These are phyloP conservation scores for Hemerocallis citrina DNA, from an alignment of 106 monocot species.

Conservation along the genomic window DNA sequence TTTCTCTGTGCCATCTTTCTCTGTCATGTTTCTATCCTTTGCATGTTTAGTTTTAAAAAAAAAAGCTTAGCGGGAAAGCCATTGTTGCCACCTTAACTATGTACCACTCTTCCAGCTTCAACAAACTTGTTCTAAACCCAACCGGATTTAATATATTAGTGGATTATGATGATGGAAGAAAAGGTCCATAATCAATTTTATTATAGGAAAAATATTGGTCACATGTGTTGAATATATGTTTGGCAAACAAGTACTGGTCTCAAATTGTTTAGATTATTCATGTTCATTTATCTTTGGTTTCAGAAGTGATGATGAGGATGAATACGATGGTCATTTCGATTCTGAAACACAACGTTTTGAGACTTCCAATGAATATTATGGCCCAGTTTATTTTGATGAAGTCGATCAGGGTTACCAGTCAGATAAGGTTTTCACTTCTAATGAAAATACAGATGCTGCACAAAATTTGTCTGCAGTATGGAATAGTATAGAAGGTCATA, in stretches of 20 bases:
- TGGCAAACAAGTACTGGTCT: too few species aligned
- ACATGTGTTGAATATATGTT: too few species aligned
- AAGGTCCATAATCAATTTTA: too few species aligned
- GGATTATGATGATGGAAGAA: too few species aligned
- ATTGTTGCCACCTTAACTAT: too few species aligned
- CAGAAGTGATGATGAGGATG: conserved; percentile 78
- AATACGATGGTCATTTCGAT: conserved; percentile 46
- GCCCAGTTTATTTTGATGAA: conserved; percentile 35
- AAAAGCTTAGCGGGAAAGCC: too few species aligned
- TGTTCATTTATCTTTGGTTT: conserved; percentile 18
- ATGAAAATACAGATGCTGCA: conserved; percentile 26
- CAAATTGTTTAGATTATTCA: conserved; percentile 1
- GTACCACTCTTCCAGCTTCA: too few species aligned
- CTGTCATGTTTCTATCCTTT: not conserved
- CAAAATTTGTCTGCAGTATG: conserved; percentile 13
- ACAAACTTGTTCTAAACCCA: too few species aligned
- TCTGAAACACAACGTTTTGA: conserved; percentile 31
- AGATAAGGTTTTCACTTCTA: conserved; percentile 24
- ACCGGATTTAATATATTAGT: too few species aligned
- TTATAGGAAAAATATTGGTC: too few species aligned
- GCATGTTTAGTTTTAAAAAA: too few species aligned
- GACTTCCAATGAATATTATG: conserved; percentile 50
- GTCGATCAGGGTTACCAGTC: conserved; percentile 19
- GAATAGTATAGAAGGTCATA: conserved; percentile 18
- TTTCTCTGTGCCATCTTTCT: not conserved